Conservation (phyloP, 2,329 filamentous ascomycete species). For the Colletotrichum neosansevieriae region DNA sequence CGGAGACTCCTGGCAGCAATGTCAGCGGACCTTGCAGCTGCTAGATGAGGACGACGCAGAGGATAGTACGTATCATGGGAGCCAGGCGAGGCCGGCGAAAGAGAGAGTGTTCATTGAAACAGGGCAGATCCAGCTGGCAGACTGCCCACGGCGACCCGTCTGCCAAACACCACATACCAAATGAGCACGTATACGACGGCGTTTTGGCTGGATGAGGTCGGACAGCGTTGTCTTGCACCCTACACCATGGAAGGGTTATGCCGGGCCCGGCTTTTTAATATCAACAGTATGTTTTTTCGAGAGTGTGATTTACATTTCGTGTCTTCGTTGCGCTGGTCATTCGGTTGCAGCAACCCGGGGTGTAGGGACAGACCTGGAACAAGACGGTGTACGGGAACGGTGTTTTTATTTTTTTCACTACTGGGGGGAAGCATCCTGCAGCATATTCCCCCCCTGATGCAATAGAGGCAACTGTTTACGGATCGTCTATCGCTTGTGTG, state of each 20-base stretch:
- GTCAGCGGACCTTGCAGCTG: constrained; percentile 68
- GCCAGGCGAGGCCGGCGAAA: constrained; percentile 1
- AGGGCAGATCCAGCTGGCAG: constrained; percentile 26
- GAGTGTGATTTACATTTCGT: constrained; percentile 36
- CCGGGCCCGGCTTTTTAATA: constrained; percentile 39
- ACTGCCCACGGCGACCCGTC: constrained; percentile 22
- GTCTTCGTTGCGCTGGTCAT: constrained; percentile 39
- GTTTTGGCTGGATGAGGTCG: constrained; percentile 33
- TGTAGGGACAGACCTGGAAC: constrained; percentile 39
- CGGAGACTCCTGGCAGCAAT: constrained; percentile 70
- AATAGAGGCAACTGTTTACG: constrained; percentile 40
- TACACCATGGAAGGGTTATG: constrained; percentile 34
- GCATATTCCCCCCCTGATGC: constrained; percentile 35
- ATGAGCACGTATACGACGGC: constrained; percentile 33
- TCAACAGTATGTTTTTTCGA: constrained; percentile 37
- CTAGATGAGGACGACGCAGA: constrained; percentile 51
- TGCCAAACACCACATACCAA: constrained; percentile 18
- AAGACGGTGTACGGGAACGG: constrained; percentile 40
- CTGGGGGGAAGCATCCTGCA: constrained; percentile 39
- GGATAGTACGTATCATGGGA: constrained; percentile 17
- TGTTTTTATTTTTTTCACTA: constrained; percentile 17
- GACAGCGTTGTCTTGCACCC: constrained; percentile 34
- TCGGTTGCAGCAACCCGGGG: constrained; percentile 37
- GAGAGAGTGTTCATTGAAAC: constrained; percentile 21
- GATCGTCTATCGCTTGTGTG: constrained; percentile 4